phyloP scores from a whole-genome alignment of 129 eudicot species.

The Ambrosia artemisiifolia region DNA sequence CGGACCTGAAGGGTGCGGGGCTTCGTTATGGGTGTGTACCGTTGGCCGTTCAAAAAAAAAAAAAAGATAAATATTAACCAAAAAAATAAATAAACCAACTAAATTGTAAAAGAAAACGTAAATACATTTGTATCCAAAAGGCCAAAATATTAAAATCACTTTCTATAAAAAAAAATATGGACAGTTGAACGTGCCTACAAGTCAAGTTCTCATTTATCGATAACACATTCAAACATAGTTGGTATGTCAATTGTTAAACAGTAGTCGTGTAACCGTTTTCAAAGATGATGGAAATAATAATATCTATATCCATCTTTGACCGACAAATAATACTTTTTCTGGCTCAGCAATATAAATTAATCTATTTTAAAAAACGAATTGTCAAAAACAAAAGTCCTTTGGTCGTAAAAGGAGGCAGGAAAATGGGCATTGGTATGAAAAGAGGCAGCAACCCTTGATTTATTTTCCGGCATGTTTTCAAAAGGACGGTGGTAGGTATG shows the following conservation, averaged over 20 bases:
- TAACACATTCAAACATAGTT: conserved; percentile 12
- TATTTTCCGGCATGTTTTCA: conserved; percentile 16
- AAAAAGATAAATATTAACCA: no score
- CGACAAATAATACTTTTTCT: conserved; percentile 15
- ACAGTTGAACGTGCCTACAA: conserved; percentile 13
- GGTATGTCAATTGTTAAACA: conserved; percentile 3
- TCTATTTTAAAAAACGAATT: neutral
- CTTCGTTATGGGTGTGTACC: no score
- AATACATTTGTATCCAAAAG: no score
- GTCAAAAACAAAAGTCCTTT: conserved; percentile 5
- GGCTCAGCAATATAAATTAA: neutral
- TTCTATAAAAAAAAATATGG: no score
- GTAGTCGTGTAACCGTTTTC: conserved; percentile 4
- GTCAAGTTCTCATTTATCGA: conserved; percentile 5
- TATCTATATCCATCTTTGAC: conserved; percentile 12
- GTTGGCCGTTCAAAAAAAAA: no score
- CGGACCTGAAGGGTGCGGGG: no score
- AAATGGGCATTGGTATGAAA: conserved; percentile 16
- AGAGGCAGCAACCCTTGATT: conserved; percentile 21
- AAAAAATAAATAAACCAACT: no score
- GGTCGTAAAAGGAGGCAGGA: conserved; percentile 24
- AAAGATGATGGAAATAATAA: conserved; percentile 2
- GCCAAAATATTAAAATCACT: no score
- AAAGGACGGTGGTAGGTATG: conserved; percentile 19
- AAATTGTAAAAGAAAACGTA: no score